Base-by-base conservation (phyloP, 768 basidiomycete species). In the Phlebiopsis gigantea region DNA sequence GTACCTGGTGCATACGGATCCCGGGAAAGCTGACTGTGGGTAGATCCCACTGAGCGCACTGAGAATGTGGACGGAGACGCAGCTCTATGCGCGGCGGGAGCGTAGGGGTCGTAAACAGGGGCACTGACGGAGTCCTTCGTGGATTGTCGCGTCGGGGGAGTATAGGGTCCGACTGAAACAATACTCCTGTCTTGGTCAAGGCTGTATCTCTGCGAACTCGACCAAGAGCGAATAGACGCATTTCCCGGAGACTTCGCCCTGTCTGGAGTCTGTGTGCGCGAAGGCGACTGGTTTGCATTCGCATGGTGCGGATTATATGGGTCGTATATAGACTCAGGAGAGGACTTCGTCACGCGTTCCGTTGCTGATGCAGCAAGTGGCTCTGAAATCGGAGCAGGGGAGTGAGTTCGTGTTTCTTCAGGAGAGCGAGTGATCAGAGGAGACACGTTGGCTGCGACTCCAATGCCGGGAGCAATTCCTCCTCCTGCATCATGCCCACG, bases 41-140 rank as follows among this genome's bases (percentile, higher is more conserved):
- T 57, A 24, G 44, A 53, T 19, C 57, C 48, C 42, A 63, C 59
- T n/a, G 69, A 51, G 56, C 22, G 67, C 63, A 50, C 59, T 64
- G 56, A 46, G 65, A 31, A 46, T 59, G 24, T 66, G 66, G 50
- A 57, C 1, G 60, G 60, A 10, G 74, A 75, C 50, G 63, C 60
- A 21, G 73, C 63, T 60, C 75, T 66, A 21, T 67, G 65, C 21
- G 66, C 61, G 21, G 8, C 28, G 42, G 60, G 60, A 4, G 53
- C 46, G 52, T 57, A 61, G 2, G 59, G 30, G 19, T 25, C 50
- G 39, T 51, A 41, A 22, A 21, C 17, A n/a, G 55, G 41, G 12
- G 49, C 28, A 19, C 4, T 22, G 29, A 39, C 47, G 4, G 39
- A 15, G 28, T 58, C 51, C 19, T 45, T 46, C 5, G 57, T 45